These are phyloP conservation scores for Cucurbitaria berberidis DNA, from an alignment of 2,329 filamentous ascomycete species.

Conservation along the genomic window DNA sequence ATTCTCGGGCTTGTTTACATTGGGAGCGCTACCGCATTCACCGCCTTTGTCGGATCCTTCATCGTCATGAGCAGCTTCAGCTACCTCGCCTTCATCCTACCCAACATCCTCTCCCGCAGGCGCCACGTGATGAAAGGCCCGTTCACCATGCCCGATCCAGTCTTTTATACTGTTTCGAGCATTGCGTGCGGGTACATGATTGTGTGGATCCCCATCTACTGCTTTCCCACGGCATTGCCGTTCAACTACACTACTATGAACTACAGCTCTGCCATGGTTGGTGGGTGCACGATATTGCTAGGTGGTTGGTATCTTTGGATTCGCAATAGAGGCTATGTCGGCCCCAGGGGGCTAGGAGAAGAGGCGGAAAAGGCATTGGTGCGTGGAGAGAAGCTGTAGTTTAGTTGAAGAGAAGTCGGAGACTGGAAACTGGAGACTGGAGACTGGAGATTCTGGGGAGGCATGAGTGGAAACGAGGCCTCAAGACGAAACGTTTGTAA, in stretches of 20 bases:
- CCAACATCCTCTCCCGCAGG: constrained; percentile 50
- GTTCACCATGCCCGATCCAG: constrained; percentile 58
- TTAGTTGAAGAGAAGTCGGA: no score
- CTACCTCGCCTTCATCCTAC: constrained; percentile 68
- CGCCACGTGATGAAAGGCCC: constrained; percentile 61
- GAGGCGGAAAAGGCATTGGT: constrained; percentile 25
- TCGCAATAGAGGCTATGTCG: constrained; percentile 47
- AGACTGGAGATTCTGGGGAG: no score
- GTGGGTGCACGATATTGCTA: constrained; percentile 59
- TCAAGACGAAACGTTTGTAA: no score
- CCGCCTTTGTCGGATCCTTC: constrained; percentile 68
- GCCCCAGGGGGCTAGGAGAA: constrained; percentile 40
- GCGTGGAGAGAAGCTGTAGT: constrained; percentile 14
- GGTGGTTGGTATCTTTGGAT: constrained; percentile 53
- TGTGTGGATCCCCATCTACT: constrained; percentile 68
- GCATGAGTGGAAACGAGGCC: no score
- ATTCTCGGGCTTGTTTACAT: constrained; percentile 69
- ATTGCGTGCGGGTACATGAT: constrained; percentile 64
- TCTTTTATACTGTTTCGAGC: constrained; percentile 57
- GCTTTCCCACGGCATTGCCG: constrained; percentile 59
- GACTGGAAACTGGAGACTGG: no score
- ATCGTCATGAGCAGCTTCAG: constrained; percentile 62
- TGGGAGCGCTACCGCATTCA: constrained; percentile 70
- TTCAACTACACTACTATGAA: constrained; percentile 59
- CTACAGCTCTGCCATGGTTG: constrained; percentile 60